phyloP scores from a whole-genome alignment of 148 eudicot species.

The Chenopodium suecicum region DNA sequence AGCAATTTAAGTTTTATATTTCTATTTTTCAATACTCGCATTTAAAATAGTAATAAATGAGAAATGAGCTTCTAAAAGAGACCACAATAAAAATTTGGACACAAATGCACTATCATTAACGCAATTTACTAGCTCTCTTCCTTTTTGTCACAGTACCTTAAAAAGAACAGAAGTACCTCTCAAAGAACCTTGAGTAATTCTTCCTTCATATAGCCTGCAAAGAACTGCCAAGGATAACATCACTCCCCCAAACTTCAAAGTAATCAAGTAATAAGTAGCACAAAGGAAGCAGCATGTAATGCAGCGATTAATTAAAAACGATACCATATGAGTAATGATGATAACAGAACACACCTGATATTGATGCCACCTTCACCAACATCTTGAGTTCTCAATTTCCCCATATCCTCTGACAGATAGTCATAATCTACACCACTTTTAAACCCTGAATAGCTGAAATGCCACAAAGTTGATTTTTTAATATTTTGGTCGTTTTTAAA shows the following conservation, averaged over 20 bases:
- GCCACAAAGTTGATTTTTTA: neutral
- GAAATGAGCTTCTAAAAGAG: too few species aligned
- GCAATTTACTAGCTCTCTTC: neutral
- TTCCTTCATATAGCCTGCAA: constrained; percentile 91
- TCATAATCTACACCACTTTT: constrained; percentile 47
- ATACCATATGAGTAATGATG: neutral
- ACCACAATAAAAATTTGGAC: too few species aligned
- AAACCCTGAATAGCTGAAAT: constrained; percentile 68
- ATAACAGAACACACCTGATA: constrained; percentile 57
- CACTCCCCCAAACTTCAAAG: constrained; percentile 34
- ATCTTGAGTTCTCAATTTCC: constrained; percentile 69
- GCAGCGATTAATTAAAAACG: neutral
- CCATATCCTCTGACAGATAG: constrained; percentile 43
- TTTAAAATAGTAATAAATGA: too few species aligned
- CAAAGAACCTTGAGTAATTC: constrained; percentile 76
- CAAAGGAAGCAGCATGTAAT: neutral
- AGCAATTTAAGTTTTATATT: too few species aligned
- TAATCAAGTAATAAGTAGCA: neutral
- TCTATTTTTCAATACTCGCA: too few species aligned
- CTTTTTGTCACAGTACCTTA: constrained; percentile 45
- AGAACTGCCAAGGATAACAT: constrained; percentile 51
- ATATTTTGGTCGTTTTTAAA: too few species aligned
- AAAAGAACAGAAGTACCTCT: constrained; percentile 75
- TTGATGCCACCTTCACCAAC: constrained; percentile 83
- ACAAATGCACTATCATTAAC: neutral